A percentile compares a stretch with the other conserved stretches of the same genome.
phyloP scores from a whole-genome alignment of 2,329 filamentous ascomycete genomes.

The Tricladium varicosporioides region DNA sequence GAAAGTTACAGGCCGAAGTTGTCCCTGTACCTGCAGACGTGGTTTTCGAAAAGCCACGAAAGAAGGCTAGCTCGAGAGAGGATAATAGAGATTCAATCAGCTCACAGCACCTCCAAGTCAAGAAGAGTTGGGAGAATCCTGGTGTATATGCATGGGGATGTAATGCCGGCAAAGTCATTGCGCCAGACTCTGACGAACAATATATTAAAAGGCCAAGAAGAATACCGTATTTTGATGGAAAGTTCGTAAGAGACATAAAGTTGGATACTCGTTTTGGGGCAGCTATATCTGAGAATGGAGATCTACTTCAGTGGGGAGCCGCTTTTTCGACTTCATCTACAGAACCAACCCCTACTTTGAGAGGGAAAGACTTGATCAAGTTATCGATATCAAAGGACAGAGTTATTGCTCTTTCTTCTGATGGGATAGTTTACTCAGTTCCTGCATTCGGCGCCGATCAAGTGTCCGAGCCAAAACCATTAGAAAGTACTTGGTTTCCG shows the following conservation, averaged over 20 bases:
- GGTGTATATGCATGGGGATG: constrained; percentile 94
- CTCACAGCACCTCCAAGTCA: constrained; percentile 84
- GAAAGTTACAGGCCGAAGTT: constrained; percentile 28
- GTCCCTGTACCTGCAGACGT: constrained; percentile 47
- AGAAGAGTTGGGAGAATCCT: constrained; percentile 75
- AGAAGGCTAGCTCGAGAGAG: constrained; percentile 59
- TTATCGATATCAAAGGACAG: constrained; percentile 78
- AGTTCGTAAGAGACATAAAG: constrained; percentile 83
- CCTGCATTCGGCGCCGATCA: constrained; percentile 76
- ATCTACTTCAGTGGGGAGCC: constrained; percentile 88
- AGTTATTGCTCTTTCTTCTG: constrained; percentile 73
- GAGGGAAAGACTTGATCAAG: constrained; percentile 76
- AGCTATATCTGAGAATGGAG: constrained; percentile 82
- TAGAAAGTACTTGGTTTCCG: constrained; percentile 67
- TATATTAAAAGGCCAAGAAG: constrained; percentile 78
- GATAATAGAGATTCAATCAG: constrained; percentile 75
- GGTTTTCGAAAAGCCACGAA: constrained; percentile 65
- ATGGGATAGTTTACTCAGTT: constrained; percentile 80
- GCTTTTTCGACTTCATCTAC: constrained; percentile 66
- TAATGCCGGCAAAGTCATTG: constrained; percentile 80
- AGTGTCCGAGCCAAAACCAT: constrained; percentile 56
- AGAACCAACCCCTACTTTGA: constrained; percentile 68
- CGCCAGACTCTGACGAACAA: constrained; percentile 74
- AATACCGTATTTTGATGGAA: constrained; percentile 78
- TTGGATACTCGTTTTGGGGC: constrained; percentile 78